Evolutionary conservation across 306 rosid genomes (phyloP).

Genomic region (Castanopsis chinensis): DNA sequence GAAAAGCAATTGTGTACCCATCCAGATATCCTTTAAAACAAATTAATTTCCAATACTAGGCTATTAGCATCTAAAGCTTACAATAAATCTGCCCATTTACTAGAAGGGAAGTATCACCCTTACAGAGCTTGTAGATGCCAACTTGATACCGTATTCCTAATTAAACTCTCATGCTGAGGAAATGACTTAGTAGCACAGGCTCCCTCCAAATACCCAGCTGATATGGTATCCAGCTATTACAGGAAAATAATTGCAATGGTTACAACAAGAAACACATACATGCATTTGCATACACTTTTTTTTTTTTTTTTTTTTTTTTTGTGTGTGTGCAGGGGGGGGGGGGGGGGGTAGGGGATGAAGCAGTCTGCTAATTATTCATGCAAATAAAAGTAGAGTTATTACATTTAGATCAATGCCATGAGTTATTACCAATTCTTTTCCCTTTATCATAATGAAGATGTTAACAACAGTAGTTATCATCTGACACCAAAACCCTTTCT

Average conservation of each 20-base stretch:
- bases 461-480: background rate
- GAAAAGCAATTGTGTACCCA: slow-evolving; percentile 64
- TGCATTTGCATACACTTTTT: background rate
- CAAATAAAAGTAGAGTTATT: too few relatives aligned
- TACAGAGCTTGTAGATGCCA: slow-evolving; percentile 55
- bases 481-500: background rate
- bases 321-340: too few relatives aligned
- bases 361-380: too few relatives aligned
- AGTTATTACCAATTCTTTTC: background rate
- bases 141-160: slow-evolving; percentile 47
- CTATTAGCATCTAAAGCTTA: slow-evolving; percentile 20
- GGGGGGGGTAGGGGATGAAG: too few relatives aligned
- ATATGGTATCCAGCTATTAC: slow-evolving; percentile 28
- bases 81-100: background rate
- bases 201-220: background rate
- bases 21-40: slow-evolving; percentile 52
- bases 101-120: slow-evolving; percentile 26
- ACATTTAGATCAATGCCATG: background rate
- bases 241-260: background rate
- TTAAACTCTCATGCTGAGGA: slow-evolving; percentile 25
- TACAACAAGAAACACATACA: background rate
- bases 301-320: background rate
- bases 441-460: too few relatives aligned
- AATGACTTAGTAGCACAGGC: slow-evolving; percentile 17
- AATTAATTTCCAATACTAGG: slow-evolving; percentile 11